Base-by-base conservation (phyloP, 2,329 filamentous ascomycete species). In the Colletotrichum sp. region DNA sequence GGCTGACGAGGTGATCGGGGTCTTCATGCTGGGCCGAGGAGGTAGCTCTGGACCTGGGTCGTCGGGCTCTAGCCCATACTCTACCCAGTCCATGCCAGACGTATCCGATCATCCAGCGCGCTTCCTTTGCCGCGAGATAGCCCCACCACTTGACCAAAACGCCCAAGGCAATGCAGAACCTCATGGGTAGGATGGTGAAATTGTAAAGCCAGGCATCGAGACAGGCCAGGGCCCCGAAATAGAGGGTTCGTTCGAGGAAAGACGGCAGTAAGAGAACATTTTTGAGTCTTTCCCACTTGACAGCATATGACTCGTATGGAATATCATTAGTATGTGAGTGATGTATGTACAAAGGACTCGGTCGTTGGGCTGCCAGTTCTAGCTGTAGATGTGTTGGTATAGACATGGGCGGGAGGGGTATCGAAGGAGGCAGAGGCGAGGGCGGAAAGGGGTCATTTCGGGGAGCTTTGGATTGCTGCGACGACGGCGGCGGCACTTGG, bases 181-280 rank as follows among this genome's bases (percentile, higher is more conserved):
- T 92, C 75, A 99, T 90, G 1, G 97, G 97, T 0, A 99, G 87
- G 60, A 99, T 98, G 0, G 97, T 99, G 80, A 99, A 98, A 1
- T 95, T 98, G 85, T 98, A 97, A 2, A 99, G 90, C 96, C 96
- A 99, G 2, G 96, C 94, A 83, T 99, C 97, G 8, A 99, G 88
- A 84, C 97, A 99, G 8, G 96, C 96, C 38, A 99, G 85, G 0
- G 95, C 93, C 8, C 97, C 97, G 85, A 99, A 99, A 75, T 93
- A 92, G 8, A 99, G 90, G 0, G 96, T 94, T 61, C 94, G 91
- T 85, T 99, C 97, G 7, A 99, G 89, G 76, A 94, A 94, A 0
- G 92, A 90, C 0, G 96, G 96, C 5, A 99, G 87, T 30, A 96
- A 88, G 8, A 99, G 85, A 76, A 98, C 98, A 82, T 99, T 99